A percentile compares a stretch with the other conserved stretches of the same genome.
Conservation (phyloP, 805 yeast genomes). For the Lipomyces lipofer region DNA sequence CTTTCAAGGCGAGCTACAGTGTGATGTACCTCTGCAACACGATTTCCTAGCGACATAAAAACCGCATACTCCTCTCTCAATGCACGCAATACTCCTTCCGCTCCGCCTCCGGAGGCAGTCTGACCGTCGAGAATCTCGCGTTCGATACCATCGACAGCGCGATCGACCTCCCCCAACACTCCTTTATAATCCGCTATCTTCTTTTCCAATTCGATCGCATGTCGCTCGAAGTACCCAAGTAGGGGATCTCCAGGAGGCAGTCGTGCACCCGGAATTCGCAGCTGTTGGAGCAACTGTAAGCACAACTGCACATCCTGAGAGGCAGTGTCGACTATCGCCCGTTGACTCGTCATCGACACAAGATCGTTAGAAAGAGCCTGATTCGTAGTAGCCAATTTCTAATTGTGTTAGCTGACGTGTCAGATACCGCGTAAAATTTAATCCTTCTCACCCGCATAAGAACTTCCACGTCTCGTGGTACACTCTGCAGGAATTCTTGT, state of each 20-base stretch:
- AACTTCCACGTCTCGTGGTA: slow-evolving; percentile 58
- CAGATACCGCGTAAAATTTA: background rate
- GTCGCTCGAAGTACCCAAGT: slow-evolving; percentile 53
- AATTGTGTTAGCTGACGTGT: slow-evolving; percentile 31
- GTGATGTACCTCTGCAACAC: slow-evolving; percentile 69
- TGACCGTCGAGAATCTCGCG: slow-evolving; percentile 23
- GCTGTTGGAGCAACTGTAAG: slow-evolving; percentile 23
- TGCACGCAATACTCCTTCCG: slow-evolving; percentile 33
- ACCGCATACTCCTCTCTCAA: slow-evolving; percentile 61
- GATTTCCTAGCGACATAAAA: slow-evolving; percentile 71
- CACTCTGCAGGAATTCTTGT: slow-evolving; percentile 49
- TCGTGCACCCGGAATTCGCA: slow-evolving; percentile 28
- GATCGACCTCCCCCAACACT: slow-evolving; percentile 53
- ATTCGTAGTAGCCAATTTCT: slow-evolving; percentile 34
- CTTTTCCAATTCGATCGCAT: slow-evolving; percentile 45
- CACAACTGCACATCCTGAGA: slow-evolving; percentile 24
- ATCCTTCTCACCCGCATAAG: slow-evolving; percentile 40
- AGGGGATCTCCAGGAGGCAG: slow-evolving; percentile 47
- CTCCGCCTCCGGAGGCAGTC: slow-evolving; percentile 7
- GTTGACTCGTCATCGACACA: slow-evolving; percentile 18
- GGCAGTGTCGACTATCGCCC: slow-evolving; percentile 21
- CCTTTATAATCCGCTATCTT: slow-evolving; percentile 53
- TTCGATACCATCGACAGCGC: slow-evolving; percentile 50
- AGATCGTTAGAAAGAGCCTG: slow-evolving; percentile 28
- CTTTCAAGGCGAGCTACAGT: slow-evolving; percentile 40